phyloP scores from a whole-genome alignment of 352 stramenopile genomes.

The Pilasporangium apinafurcum region DNA sequence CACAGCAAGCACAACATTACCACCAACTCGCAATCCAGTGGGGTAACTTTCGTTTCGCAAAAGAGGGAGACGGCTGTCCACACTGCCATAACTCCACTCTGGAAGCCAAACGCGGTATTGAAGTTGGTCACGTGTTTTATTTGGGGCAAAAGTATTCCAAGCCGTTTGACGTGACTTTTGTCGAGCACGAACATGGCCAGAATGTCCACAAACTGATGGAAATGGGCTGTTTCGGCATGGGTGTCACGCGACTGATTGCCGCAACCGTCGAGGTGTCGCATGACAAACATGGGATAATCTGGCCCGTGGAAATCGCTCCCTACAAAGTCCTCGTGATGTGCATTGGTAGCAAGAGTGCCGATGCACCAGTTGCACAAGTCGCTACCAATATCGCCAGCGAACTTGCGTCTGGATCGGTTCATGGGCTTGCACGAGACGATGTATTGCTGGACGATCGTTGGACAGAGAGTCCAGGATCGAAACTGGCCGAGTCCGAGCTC shows the following conservation, averaged over 20 bases:
- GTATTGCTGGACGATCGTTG: slow-evolving; percentile 83
- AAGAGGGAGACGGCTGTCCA: slow-evolving; percentile 59
- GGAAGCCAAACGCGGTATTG: slow-evolving; percentile 74
- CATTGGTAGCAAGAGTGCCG: slow-evolving; percentile 48
- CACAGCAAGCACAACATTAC: neutral
- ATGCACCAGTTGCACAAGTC: slow-evolving; percentile 37
- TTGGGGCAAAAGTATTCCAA: slow-evolving; percentile 88
- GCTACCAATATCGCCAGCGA: slow-evolving; percentile 44
- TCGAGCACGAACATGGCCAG: slow-evolving; percentile 20
- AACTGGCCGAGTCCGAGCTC: slow-evolving; percentile 83
- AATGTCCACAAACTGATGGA: slow-evolving; percentile 51
- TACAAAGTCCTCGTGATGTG: slow-evolving; percentile 79
- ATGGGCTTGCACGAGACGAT: slow-evolving; percentile 31
- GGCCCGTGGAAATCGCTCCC: slow-evolving; percentile 72
- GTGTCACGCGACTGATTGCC: slow-evolving; percentile 75
- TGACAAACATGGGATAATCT: slow-evolving; percentile 74
- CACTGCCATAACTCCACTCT: slow-evolving; percentile 44
- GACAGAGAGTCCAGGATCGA: slow-evolving; percentile 71
- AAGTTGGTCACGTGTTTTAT: slow-evolving; percentile 88
- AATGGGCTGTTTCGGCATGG: slow-evolving; percentile 89
- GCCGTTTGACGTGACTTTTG: slow-evolving; percentile 61
- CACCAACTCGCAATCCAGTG: slow-evolving; percentile 9
- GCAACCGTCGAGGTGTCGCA: slow-evolving; percentile 76
- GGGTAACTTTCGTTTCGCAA: slow-evolving; percentile 59
- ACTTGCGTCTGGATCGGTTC: slow-evolving; percentile 28